Percentiles rank a stretch among this genome's conserved stretches.
These are phyloP conservation scores for Euphorbia schlechtendalii DNA, from an alignment of 441 rosid species.

Conservation along the genomic window DNA sequence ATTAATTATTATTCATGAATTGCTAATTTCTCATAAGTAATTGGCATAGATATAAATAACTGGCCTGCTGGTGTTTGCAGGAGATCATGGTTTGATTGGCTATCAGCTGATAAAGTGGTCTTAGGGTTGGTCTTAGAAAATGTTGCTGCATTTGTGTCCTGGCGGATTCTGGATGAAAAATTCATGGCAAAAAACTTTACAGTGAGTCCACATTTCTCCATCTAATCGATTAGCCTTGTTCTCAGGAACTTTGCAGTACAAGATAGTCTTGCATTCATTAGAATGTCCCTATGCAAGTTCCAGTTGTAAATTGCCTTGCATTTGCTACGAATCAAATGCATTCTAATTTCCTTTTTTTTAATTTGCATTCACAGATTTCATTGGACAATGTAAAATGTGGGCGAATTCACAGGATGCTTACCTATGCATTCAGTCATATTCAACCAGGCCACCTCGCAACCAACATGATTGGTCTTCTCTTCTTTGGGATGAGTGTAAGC, in stretches of 20 bases:
- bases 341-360: not conserved
- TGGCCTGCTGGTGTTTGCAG: slow-evolving; percentile 32
- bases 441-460: slow-evolving; percentile 51
- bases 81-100: slow-evolving; percentile 49
- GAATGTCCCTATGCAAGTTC: not conserved
- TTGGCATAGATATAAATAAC: slow-evolving; percentile 8
- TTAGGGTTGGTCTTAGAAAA: slow-evolving; percentile 61
- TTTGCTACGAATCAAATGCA: not conserved
- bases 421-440: slow-evolving; percentile 87
- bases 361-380: slow-evolving; percentile 50
- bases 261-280: not conserved
- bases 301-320: slow-evolving; percentile 5
- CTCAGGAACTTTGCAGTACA: not conserved
- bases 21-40: not conserved
- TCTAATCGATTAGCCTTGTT: slow-evolving; percentile 5
- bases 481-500: slow-evolving; percentile 73
- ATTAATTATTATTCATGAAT: not conserved
- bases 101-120: slow-evolving; percentile 44
- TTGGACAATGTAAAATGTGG: slow-evolving; percentile 64
- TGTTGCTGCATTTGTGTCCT: slow-evolving; percentile 56
- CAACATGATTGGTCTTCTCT: slow-evolving; percentile 92
- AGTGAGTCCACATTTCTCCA: slow-evolving; percentile 39
- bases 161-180: slow-evolving; percentile 46
- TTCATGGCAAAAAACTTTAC: slow-evolving; percentile 75
- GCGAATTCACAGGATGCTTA: slow-evolving; percentile 59